Base-by-base conservation (phyloP, 2,329 filamentous ascomycete genomes). In the Arthrinium phaeospermum region DNA sequence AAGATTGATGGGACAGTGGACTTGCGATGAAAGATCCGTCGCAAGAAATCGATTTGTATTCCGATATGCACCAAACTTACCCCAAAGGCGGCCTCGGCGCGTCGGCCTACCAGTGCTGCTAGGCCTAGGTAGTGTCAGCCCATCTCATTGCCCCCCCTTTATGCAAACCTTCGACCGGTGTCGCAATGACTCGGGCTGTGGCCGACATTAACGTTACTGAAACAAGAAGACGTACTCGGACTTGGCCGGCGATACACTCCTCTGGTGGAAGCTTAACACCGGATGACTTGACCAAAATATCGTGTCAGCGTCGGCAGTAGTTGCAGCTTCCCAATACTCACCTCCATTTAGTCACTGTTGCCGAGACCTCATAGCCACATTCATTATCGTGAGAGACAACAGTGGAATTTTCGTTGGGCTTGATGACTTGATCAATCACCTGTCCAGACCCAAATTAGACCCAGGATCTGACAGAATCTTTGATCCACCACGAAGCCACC, bases 211-310 rank as follows among this genome's bases (percentile, higher is more conserved):
- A 1, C 19, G 34, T 12, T 24, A 41, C 34, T 2, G 19, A 41
- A 64, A 64, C 10, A 64, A 64, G 57, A n/a, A 4, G 30, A 64
- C 57, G 57, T 64, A 64, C 19, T 64, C 57, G 57, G 8, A n/a
- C 41, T 64, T 10, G 34, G 57, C 8, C 4, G 57, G 34, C 30
- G 22, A 19, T 41, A 24, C 30, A 24, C 19, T 37, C 30, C 10
- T 13, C 4, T 4, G 22, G 6, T 41, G 30, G 22, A 64, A 64
- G 57, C 19, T 41, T 41, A 64, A 64, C 34, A 64, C 8, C 57
- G 4, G 57, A 64, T n/a, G 57, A 64, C 57, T 64, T 64, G 8
- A 41, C 57, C 16, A 19, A 61, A 30, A 30, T 30, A 30, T 30
- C 4, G 27, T 24, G 1, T n/a, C 34, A 41, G 1, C 34, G n/a